Evolutionary conservation across 2,329 filamentous ascomycete species (phyloP).

Genomic region (Tolypocladium tropicale): DNA sequence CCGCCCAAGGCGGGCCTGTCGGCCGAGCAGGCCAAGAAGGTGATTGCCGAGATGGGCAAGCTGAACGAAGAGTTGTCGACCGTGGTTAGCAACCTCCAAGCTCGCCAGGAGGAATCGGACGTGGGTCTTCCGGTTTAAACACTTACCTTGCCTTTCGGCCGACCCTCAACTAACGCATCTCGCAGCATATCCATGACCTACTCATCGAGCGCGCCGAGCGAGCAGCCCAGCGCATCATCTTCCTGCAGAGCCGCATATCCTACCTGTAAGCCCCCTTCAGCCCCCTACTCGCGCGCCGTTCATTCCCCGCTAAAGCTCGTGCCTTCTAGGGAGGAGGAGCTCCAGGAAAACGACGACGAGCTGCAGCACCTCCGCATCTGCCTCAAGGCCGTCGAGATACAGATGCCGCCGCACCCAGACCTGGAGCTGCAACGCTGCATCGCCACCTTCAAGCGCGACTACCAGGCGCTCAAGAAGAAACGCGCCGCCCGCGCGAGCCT

Average conservation of each 20-base stretch:
- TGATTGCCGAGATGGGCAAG: conserved; percentile 24
- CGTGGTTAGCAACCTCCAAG: conserved; percentile 39
- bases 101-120: conserved; percentile 49
- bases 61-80: conserved; percentile 39
- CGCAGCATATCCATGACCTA: conserved; percentile 52
- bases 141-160: no score
- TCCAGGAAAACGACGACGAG: conserved; percentile 47
- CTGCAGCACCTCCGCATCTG: conserved; percentile 51
- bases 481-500: conserved; percentile 23
- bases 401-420: conserved; percentile 41
- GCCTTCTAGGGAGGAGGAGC: conserved; percentile 43
- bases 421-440: conserved; percentile 49
- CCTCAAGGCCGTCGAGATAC: conserved; percentile 52
- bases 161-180: not conserved
- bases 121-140: conserved; percentile 29
- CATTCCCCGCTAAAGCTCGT: conserved; percentile 1
- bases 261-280: conserved; percentile 37
- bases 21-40: conserved; percentile 23
- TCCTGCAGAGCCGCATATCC: conserved; percentile 46
- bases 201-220: conserved; percentile 48
- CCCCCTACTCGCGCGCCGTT: not conserved
- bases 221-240: conserved; percentile 47
- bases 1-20: conserved; percentile 20
- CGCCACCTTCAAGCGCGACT: conserved; percentile 51
- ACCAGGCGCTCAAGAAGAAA: conserved; percentile 36